Base-by-base conservation (phyloP, 148 eudicot genomes). In the Fagopyrum esculentum region DNA sequence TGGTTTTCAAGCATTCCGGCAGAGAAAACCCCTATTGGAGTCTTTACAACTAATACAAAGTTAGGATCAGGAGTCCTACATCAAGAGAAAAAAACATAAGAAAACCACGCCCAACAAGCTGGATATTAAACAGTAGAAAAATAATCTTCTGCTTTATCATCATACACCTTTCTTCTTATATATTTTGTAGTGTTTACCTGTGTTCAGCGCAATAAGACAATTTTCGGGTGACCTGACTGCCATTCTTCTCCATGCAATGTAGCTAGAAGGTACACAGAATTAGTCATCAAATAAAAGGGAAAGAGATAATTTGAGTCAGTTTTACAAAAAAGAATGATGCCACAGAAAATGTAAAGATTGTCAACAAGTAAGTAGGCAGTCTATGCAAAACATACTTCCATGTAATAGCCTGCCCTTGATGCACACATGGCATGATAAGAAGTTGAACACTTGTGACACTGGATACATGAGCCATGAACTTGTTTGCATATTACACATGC, bases 361-460 rank as follows among this genome's bases (percentile, higher is more conserved):
- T 6, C 71, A 40, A 11, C 15, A 49, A 7, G 52, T 49, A 49
- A 49, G 69, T 30, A 22, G 63, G 4, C 26, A 57, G 63, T 35
- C 40, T 35, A 57, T 57, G 63, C 22, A 57, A 19, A 6, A 86
- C 94, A 87, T 83, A 96, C 99, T 83, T 92, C 99, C 94, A 92
- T 88, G 78, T 81, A 75, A 77, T 90, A 96, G 49, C 99, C 99
- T 30, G 98, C 98, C 77, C 94, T 83, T 73, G 87, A 87, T 73
- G 99, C 98, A 84, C 99, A 96, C 83, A 84, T 89, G 43, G 93
- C 85, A 80, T 96, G 99, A 87, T 86, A 96, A 82, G 63, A 81
- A 71, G 98, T 66, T 69, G 95, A 69, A 72, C 99, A 92, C 82
- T 90, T 96, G 84, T 87, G 91, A 78, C 99, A 96, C 72, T 90